These are phyloP conservation scores for Peronospora tabacina DNA, from an alignment of 352 stramenopile species.

Conservation along the genomic window DNA sequence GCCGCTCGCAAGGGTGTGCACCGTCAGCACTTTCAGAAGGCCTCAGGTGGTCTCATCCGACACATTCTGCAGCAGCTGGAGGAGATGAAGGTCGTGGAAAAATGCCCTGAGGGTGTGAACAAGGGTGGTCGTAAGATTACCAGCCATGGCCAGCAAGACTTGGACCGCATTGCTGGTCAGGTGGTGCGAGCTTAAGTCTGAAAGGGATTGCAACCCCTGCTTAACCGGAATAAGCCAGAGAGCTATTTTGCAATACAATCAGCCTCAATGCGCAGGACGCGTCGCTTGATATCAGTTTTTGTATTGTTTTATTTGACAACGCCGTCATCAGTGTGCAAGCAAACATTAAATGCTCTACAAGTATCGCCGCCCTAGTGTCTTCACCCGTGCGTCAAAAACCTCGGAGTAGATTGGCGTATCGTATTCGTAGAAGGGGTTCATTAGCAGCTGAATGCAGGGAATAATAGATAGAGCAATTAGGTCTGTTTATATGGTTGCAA, in stretches of 20 bases:
- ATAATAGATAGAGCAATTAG: conserved; percentile 6
- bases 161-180: conserved; percentile 97
- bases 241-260: conserved; percentile 57
- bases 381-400: conserved; percentile 89
- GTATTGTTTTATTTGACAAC: conserved; percentile 7
- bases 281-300: background rate
- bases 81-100: conserved; percentile 98
- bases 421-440: conserved; percentile 96
- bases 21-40: conserved; percentile 95
- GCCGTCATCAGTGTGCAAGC: background rate
- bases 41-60: conserved; percentile 94
- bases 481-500: background rate
- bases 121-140: conserved; percentile 94
- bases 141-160: conserved; percentile 96
- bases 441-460: conserved; percentile 60
- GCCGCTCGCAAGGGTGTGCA: conserved; percentile 87
- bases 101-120: conserved; percentile 85
- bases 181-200: conserved; percentile 80
- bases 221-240: conserved; percentile 36
- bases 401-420: conserved; percentile 91
- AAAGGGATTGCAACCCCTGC: conserved; percentile 20
- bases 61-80: conserved; percentile 96
- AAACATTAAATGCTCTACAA: conserved; percentile 28
- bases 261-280: conserved; percentile 14
- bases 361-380: conserved; percentile 85